phyloP scores from a whole-genome alignment of 1,284 basidiomycete species.

The Papiliotrema nemorosa region DNA sequence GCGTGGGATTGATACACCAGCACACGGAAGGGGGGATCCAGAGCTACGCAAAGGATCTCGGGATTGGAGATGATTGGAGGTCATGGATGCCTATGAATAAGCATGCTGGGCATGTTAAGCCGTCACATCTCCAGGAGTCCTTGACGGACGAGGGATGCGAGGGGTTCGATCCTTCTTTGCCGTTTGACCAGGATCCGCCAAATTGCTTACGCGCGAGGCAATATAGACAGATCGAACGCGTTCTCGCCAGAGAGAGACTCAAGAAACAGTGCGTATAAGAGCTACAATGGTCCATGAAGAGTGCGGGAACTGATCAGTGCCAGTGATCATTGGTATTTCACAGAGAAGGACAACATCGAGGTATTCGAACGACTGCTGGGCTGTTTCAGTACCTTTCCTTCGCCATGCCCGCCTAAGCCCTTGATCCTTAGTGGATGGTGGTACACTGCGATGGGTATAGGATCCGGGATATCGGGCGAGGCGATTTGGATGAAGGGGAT shows the following conservation, averaged over 20 bases:
- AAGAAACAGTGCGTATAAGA: constrained; percentile 21
- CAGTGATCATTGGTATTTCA: constrained; percentile 29
- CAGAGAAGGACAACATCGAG: constrained; percentile 15
- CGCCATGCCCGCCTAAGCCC: constrained; percentile 28
- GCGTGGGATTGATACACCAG: too few species aligned
- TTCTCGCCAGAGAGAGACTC: constrained; percentile 23
- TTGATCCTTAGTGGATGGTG: constrained; percentile 37
- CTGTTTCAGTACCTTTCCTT: constrained; percentile 25
- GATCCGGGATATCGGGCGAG: constrained; percentile 26
- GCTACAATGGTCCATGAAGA: not conserved
- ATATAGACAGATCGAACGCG: too few species aligned
- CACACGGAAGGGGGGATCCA: too few species aligned
- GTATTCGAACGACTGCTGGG: constrained; percentile 20
- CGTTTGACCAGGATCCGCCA: too few species aligned
- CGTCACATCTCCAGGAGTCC: too few species aligned
- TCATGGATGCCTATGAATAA: too few species aligned
- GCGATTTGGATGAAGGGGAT: constrained; percentile 31
- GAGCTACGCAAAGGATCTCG: too few species aligned
- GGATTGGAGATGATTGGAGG: too few species aligned
- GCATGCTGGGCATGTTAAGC: too few species aligned
- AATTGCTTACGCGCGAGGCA: too few species aligned
- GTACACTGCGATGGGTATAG: constrained; percentile 24
- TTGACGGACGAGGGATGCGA: too few species aligned
- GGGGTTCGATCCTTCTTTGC: too few species aligned
- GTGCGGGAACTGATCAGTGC: not conserved